A percentile compares a stretch with the other conserved stretches of the same genome.
phyloP scores from a whole-genome alignment of 1,139 yeast species.

The Taphrina deformans region DNA sequence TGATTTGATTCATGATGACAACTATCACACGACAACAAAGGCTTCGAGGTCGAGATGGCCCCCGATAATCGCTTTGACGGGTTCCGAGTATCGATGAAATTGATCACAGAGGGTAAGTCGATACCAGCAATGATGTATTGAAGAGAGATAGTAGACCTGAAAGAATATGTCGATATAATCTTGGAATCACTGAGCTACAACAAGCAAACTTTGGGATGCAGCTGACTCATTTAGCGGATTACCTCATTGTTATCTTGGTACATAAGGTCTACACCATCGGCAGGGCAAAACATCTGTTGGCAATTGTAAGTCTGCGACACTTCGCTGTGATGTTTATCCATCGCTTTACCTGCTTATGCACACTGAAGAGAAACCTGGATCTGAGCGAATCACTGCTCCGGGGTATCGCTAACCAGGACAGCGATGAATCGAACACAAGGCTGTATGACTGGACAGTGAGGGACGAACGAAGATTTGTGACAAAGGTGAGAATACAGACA shows the following conservation, averaged over 20 bases:
- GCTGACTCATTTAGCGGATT: too few relatives aligned
- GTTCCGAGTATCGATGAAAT: too few relatives aligned
- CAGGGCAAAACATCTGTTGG: too few relatives aligned
- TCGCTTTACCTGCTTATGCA: slow-evolving; percentile 30
- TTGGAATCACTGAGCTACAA: slow-evolving; percentile 26
- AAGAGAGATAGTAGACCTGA: slow-evolving; percentile 27
- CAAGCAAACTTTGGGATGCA: too few relatives aligned
- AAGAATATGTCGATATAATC: slow-evolving; percentile 6
- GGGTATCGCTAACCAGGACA: neutral
- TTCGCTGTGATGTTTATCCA: slow-evolving; percentile 25
- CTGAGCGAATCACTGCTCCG: slow-evolving; percentile 1
- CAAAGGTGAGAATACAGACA: too few relatives aligned
- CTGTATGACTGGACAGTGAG: too few relatives aligned
- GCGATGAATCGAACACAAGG: too few relatives aligned
- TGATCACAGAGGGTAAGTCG: neutral
- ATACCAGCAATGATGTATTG: slow-evolving; percentile 8
- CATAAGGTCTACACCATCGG: too few relatives aligned
- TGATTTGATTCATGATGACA: neutral
- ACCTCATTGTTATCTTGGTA: too few relatives aligned
- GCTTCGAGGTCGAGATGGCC: too few relatives aligned
- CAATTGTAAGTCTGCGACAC: neutral
- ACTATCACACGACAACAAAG: neutral
- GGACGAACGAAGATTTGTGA: too few relatives aligned
- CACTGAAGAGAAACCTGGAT: slow-evolving; percentile 5
- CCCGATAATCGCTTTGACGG: too few relatives aligned